Percentiles rank a stretch among this genome's conserved stretches.
phyloP scores from a whole-genome alignment of 2,329 filamentous ascomycete genomes.

The Fusarium phyllophilum region DNA sequence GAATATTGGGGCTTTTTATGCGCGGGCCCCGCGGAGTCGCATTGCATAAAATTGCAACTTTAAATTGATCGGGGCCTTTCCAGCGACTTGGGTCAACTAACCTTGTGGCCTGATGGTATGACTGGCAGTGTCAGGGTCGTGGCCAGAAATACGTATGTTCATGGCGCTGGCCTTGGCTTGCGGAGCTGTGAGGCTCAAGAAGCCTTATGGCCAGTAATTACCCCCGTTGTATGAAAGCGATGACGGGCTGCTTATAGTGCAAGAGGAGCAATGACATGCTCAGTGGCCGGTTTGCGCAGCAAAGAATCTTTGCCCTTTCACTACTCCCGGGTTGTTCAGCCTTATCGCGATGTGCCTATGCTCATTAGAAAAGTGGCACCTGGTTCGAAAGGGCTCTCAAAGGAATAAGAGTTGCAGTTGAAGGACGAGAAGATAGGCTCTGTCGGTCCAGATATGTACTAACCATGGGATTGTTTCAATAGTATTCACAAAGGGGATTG shows the following conservation, averaged over 20 bases:
- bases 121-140: too few species aligned
- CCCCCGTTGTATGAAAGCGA: too few species aligned
- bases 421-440: background rate
- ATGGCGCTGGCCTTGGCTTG: background rate
- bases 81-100: background rate
- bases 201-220: too few species aligned
- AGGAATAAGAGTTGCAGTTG: too few species aligned
- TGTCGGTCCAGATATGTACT: too few species aligned
- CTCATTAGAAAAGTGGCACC: background rate
- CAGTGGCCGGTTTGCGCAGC: rapidly evolving
- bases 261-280: too few species aligned
- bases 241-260: background rate
- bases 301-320: rapidly evolving
- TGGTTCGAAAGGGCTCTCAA: too few species aligned
- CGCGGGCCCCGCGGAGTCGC: background rate
- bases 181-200: background rate
- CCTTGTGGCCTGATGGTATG: background rate
- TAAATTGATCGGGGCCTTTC: background rate
- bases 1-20: background rate
- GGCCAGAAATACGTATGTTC: background rate
- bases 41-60: background rate
- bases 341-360: too few species aligned
- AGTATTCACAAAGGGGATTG: too few species aligned
- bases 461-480: too few species aligned
- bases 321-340: background rate